A percentile compares a stretch with the other conserved stretches of the same genome.
These are phyloP conservation scores for Ustilago bromivora DNA, from an alignment of 1,284 basidiomycete species.

Conservation along the genomic window DNA sequence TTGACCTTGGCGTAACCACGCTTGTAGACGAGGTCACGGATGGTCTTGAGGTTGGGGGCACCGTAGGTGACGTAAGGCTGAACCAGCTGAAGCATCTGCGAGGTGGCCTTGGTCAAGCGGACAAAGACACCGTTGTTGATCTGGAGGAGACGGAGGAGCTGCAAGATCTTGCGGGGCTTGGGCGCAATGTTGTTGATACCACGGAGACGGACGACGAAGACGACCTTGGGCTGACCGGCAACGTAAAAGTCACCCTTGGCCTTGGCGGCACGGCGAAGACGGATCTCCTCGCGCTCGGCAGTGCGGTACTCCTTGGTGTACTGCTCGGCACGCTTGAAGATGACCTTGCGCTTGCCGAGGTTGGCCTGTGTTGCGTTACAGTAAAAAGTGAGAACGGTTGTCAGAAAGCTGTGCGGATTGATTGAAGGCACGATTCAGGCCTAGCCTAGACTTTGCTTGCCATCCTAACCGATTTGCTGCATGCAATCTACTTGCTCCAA, in stretches of 20 bases:
- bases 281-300: constrained; percentile 96
- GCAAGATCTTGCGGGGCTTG: constrained; percentile 98
- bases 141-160: constrained; percentile 96
- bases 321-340: constrained; percentile 99
- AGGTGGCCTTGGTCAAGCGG: constrained; percentile 94
- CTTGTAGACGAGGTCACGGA: constrained; percentile 99
- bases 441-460: constrained; percentile 6
- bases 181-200: constrained; percentile 99
- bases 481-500: neutral
- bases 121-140: constrained; percentile 99
- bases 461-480: neutral
- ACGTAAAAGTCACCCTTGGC: constrained; percentile 96
- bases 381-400: constrained; percentile 12
- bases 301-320: constrained; percentile 96
- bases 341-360: constrained; percentile 92
- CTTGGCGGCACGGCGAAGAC: constrained; percentile 92
- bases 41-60: constrained; percentile 94
- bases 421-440: neutral
- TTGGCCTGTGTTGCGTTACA: constrained; percentile 75
- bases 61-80: constrained; percentile 92
- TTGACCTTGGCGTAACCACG: constrained; percentile 98
- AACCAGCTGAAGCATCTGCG: constrained; percentile 97
- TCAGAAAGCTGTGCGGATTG: constrained; percentile 14
- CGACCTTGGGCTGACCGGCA: constrained; percentile 94
- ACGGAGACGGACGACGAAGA: constrained; percentile 89